Percentiles rank a stretch among this genome's conserved stretches.
Conservation (phyloP, 331 rosid genomes). For the Rhamnella rubrinervis region DNA sequence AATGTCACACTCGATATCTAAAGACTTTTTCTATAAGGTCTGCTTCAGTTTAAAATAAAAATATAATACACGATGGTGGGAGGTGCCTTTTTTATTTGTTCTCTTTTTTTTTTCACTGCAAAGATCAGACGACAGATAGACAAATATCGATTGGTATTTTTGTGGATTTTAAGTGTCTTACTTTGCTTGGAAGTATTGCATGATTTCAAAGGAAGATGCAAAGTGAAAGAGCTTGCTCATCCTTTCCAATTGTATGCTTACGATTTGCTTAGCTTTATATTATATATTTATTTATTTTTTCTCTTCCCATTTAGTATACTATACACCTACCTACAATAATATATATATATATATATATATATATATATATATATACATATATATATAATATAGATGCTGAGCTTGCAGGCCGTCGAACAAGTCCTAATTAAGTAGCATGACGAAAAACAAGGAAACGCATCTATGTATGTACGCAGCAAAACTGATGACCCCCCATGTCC, state of each 20-base stretch:
- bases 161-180: neutral
- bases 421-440: neutral
- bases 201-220: conserved; percentile 4
- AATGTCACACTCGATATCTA: neutral
- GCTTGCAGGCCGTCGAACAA: neutral
- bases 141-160: neutral
- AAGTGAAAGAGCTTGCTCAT: neutral
- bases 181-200: conserved; percentile 16
- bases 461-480: neutral
- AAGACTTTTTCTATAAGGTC: too few relatives aligned
- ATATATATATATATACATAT: neutral
- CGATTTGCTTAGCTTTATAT: too few relatives aligned
- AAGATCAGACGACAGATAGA: neutral
- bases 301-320: too few relatives aligned
- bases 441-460: neutral
- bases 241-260: neutral
- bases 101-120: too few relatives aligned
- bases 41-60: too few relatives aligned
- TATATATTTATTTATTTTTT: neutral
- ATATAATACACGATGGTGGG: neutral
- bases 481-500: neutral
- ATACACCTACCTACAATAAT: too few relatives aligned
- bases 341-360: neutral
- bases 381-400: neutral
- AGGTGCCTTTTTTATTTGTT: too few relatives aligned